Evolutionary conservation across 768 basidiomycete genomes (phyloP).

Genomic region (Pleurotus cornucopiae): DNA sequence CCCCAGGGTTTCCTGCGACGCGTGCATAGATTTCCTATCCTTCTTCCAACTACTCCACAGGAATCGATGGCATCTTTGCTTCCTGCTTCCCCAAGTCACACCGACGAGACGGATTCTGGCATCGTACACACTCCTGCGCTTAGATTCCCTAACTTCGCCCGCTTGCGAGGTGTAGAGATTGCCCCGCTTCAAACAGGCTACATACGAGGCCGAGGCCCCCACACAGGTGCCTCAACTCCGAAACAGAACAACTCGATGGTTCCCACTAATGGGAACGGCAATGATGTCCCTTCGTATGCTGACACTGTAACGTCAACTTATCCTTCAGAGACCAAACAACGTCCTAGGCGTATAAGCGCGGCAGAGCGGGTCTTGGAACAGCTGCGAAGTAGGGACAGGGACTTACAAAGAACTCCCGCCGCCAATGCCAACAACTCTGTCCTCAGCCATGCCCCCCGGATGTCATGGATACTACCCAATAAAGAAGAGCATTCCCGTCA

Average conservation of each 20-base stretch:
- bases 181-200: background rate
- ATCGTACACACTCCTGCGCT: background rate
- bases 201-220: background rate
- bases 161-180: background rate
- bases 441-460: constrained; percentile 30
- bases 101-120: background rate
- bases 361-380: constrained; percentile 70
- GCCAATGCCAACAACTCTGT: constrained; percentile 32
- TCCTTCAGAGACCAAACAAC: constrained; percentile 25
- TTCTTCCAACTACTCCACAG: constrained; percentile 34
- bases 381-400: constrained; percentile 46
- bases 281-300: background rate
- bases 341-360: constrained; percentile 52
- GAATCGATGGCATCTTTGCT: constrained; percentile 19
- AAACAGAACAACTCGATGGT: background rate
- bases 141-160: constrained; percentile 2
- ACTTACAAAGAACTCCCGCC: constrained; percentile 14
- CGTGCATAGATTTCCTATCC: constrained; percentile 89
- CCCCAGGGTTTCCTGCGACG: constrained; percentile 83
- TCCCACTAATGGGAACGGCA: background rate
- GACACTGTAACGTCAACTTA: constrained; percentile 13
- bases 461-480: constrained; percentile 35
- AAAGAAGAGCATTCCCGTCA: background rate
- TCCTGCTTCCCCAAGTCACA: constrained; percentile 4
- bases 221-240: background rate